Conservation (phyloP, 192 early-diverging fungal genomes). For the Backusella circina region DNA sequence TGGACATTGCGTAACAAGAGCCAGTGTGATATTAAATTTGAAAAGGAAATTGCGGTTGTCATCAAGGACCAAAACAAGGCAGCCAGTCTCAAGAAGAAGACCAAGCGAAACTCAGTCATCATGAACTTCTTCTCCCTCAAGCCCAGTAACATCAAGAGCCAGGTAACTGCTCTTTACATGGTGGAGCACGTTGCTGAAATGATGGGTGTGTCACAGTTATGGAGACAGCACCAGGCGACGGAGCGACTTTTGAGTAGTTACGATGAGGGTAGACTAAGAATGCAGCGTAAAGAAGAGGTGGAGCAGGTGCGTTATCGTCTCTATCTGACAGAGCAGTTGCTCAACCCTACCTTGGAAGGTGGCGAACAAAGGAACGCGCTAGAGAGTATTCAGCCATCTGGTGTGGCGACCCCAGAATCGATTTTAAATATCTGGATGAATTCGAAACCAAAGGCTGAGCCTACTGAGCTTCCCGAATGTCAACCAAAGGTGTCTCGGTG, state of each 20-base stretch:
- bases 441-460: neutral
- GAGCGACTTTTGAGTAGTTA: neutral
- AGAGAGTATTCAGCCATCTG: neutral
- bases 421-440: neutral
- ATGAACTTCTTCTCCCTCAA: conserved; percentile 5
- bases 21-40: conserved; percentile 44
- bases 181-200: neutral
- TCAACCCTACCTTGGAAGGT: neutral
- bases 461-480: neutral
- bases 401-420: neutral
- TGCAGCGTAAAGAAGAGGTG: neutral
- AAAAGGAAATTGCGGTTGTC: conserved; percentile 55
- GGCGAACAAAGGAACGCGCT: neutral
- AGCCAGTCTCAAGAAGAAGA: conserved; percentile 6
- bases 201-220: neutral
- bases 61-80: conserved; percentile 42
- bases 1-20: conserved; percentile 58
- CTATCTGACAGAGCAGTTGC: neutral
- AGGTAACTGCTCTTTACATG: neutral
- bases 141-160: conserved; percentile 6
- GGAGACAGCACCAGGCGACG: neutral
- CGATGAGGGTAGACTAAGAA: neutral
- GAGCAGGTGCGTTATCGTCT: neutral
- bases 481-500: neutral
- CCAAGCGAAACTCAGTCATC: conserved; percentile 4